A percentile compares a stretch with the other conserved stretches of the same genome.
Conservation (phyloP, 2,329 filamentous ascomycete species). For the Sphaerostilbella broomeana region DNA sequence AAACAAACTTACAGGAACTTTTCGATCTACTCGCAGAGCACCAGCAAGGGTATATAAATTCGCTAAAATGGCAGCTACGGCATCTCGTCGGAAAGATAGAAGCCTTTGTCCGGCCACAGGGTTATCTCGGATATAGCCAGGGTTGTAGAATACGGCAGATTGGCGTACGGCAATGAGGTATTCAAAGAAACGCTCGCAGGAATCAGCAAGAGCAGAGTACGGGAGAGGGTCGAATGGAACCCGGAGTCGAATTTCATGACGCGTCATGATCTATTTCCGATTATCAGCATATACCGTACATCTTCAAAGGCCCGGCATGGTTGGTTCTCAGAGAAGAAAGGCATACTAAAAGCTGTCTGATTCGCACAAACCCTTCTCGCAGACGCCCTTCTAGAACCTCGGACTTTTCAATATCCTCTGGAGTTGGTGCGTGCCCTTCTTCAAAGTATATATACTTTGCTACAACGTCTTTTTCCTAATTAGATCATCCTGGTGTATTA, state of each 20-base stretch:
- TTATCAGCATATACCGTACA: too few species aligned
- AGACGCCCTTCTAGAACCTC: constrained; percentile 53
- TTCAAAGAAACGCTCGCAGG: constrained; percentile 53
- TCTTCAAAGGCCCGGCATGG: too few species aligned
- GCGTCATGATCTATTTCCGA: constrained; percentile 39
- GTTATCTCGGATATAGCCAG: constrained; percentile 44
- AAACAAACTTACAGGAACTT: constrained; percentile 45
- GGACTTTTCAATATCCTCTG: constrained; percentile 44
- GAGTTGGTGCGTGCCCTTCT: constrained; percentile 43
- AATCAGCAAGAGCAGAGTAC: constrained; percentile 49
- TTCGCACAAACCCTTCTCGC: constrained; percentile 53
- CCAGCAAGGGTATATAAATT: constrained; percentile 54
- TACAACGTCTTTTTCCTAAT: constrained; percentile 35
- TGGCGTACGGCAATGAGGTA: constrained; percentile 52
- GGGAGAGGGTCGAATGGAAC: constrained; percentile 51
- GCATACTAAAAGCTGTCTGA: constrained; percentile 46
- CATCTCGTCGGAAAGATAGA: constrained; percentile 46
- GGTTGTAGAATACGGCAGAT: constrained; percentile 51
- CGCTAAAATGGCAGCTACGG: constrained; percentile 50
- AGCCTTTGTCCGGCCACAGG: constrained; percentile 43
- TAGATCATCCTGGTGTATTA: constrained; percentile 1
- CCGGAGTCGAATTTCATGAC: constrained; percentile 53
- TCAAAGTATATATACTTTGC: constrained; percentile 55
- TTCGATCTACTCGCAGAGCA: constrained; percentile 43
- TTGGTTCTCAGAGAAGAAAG: neutral